Base-by-base conservation (phyloP, 805 yeast species). In the Wickerhamiella brachini region DNA sequence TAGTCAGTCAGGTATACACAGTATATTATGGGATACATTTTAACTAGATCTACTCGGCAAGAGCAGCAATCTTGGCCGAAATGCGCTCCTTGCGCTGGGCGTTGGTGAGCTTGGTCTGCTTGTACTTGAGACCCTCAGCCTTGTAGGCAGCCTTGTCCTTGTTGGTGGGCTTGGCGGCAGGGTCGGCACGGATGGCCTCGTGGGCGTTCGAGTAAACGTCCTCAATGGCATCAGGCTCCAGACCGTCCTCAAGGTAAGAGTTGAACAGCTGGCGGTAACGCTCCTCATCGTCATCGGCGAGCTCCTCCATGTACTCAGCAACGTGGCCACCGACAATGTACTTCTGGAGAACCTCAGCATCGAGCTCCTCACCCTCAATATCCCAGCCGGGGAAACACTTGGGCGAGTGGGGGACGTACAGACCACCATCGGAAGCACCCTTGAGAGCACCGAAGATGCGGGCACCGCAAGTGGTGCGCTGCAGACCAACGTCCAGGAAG, bases 361-460 rank as follows among this genome's bases (percentile, higher is more conserved):
- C 98, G 68, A 93, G 82, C 79, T 93, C 98, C 80, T 93, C 95
- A 67, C 83, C 70, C 80, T 93, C 98, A 68, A 90, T 86, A 76
- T 93, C 98, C 95, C 90, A 93, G 79, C 98, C 98, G 76, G 98
- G 98, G 95, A 89, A 93, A 84, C 98, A 89, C 82, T 89, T 89
- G 71, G 95, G 85, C 66, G 95, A 87, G 89, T 93, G 98, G 65
- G 98, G 98, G 71, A 93, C 79, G 89, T 85, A 87, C 69, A 93
- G 80, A 68, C 98, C 98, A 85, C 98, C 98, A 73, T 93, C 98
- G 60, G 97, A 90, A 70, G 98, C 98, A 85, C 98, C 98, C 84
- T 93, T 93, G 70, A 93, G 79, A 71, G 93, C 97, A 86, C 97
- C 98, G 69, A 93, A 93, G 73, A 93, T 81, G 77, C 95, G 86